phyloP scores from a whole-genome alignment of 352 stramenopile genomes.

The Aphanomyces cochlioides region DNA sequence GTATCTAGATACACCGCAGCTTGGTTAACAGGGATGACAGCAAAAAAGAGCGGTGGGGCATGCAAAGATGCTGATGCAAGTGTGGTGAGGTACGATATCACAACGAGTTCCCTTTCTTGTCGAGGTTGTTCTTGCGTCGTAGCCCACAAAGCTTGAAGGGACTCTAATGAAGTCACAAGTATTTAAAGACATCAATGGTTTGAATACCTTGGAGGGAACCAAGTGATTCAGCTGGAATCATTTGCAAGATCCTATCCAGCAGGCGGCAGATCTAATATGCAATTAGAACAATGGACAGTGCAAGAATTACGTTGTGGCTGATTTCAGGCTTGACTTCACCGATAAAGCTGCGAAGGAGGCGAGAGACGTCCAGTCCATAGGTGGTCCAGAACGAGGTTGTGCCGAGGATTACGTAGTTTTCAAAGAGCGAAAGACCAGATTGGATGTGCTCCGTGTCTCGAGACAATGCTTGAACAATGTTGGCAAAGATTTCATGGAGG shows the following conservation, averaged over 20 bases:
- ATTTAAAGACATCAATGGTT: slow-evolving; percentile 3
- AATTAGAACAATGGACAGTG: slow-evolving; percentile 38
- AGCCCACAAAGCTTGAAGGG: slow-evolving; percentile 7
- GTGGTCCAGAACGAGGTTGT: slow-evolving; percentile 58
- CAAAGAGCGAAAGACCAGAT: slow-evolving; percentile 51
- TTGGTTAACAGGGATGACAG: slow-evolving; percentile 43
- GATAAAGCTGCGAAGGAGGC: slow-evolving; percentile 48
- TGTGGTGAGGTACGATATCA: slow-evolving; percentile 24
- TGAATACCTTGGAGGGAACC: slow-evolving; percentile 6
- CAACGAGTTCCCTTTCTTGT: slow-evolving; percentile 21
- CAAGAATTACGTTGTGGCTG: slow-evolving; percentile 47
- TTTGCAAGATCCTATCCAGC: slow-evolving; percentile 42
- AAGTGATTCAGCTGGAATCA: slow-evolving; percentile 51
- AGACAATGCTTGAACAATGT: slow-evolving; percentile 61
- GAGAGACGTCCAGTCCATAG: slow-evolving; percentile 46
- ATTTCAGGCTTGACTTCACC: slow-evolving; percentile 69
- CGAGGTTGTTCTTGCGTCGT: slow-evolving; percentile 18
- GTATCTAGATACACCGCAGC: slow-evolving; percentile 42
- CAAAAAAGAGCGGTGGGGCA: slow-evolving; percentile 46
- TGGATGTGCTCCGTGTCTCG: slow-evolving; percentile 77
- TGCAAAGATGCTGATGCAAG: slow-evolving; percentile 33
- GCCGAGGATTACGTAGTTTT: slow-evolving; percentile 63
- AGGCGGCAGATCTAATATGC: slow-evolving; percentile 23
- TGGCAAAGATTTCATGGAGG: slow-evolving; percentile 61
- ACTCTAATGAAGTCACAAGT: slow-evolving; percentile 3